A percentile compares a stretch with the other conserved stretches of the same genome.
Conservation (phyloP, 352 stramenopile genomes). For the Pseudoperonospora humuli region DNA sequence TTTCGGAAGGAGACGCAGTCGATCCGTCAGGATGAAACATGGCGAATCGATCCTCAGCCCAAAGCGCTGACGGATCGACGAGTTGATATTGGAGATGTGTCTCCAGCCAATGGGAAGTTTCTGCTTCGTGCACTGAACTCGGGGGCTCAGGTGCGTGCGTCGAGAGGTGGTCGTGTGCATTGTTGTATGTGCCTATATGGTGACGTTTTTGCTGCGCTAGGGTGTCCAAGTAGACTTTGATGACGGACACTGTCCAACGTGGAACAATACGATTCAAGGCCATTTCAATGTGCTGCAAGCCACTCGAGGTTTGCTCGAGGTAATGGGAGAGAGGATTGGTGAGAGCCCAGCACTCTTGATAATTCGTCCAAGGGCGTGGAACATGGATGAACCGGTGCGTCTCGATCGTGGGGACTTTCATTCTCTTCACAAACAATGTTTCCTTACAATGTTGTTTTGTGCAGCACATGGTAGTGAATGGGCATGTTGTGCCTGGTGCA, state of each 20-base stretch:
- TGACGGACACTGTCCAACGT: slow-evolving; percentile 85
- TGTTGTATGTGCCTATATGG: too few species aligned
- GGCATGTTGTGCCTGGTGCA: slow-evolving; percentile 75
- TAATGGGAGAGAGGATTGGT: slow-evolving; percentile 17
- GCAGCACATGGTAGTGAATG: slow-evolving; percentile 88
- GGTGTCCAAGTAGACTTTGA: slow-evolving; percentile 77
- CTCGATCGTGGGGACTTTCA: too few species aligned
- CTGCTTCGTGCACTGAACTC: slow-evolving; percentile 92
- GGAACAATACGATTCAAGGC: slow-evolving; percentile 87
- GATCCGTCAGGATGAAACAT: slow-evolving; percentile 56
- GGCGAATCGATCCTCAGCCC: slow-evolving; percentile 57
- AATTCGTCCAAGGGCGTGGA: slow-evolving; percentile 90
- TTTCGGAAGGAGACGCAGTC: slow-evolving; percentile 70
- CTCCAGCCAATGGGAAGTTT: slow-evolving; percentile 84
- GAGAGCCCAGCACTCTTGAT: slow-evolving; percentile 78
- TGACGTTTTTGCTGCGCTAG: slow-evolving; percentile 6
- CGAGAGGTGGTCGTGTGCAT: too few species aligned
- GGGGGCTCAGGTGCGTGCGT: slow-evolving; percentile 69
- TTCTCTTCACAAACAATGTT: too few species aligned
- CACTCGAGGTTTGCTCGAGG: slow-evolving; percentile 46
- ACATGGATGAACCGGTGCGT: slow-evolving; percentile 89
- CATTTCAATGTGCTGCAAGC: slow-evolving; percentile 91
- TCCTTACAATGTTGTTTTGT: neutral
- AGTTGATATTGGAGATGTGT: slow-evolving; percentile 91
- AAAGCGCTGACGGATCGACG: slow-evolving; percentile 78